Conservation (phyloP, 2,329 filamentous ascomycete genomes). For the Exophiala sp. region DNA sequence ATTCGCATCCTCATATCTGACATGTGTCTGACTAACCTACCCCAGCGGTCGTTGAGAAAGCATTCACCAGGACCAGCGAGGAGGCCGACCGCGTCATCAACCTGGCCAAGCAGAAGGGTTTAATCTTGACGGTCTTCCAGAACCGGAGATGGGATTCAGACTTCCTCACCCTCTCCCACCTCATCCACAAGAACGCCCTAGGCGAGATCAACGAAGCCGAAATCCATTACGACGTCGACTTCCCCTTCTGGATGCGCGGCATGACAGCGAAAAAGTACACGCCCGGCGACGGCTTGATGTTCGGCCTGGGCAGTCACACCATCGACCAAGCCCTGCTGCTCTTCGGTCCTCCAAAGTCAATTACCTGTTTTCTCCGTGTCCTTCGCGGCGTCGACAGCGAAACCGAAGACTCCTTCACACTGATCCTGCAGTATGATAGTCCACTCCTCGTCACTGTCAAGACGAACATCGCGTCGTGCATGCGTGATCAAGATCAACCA, state of each 20-base stretch:
- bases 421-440: slow-evolving; percentile 65
- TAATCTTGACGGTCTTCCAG: slow-evolving; percentile 64
- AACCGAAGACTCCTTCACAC: slow-evolving; percentile 52
- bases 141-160: slow-evolving; percentile 69
- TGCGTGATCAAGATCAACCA: slow-evolving; percentile 63
- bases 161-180: slow-evolving; percentile 64
- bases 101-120: slow-evolving; percentile 50
- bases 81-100: slow-evolving; percentile 63
- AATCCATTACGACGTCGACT: slow-evolving; percentile 72
- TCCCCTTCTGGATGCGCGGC: slow-evolving; percentile 15
- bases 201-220: slow-evolving; percentile 72
- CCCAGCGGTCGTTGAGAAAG: slow-evolving; percentile 72
- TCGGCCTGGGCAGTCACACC: slow-evolving; percentile 66
- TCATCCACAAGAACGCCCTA: slow-evolving; percentile 58
- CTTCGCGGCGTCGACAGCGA: slow-evolving; percentile 58
- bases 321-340: slow-evolving; percentile 70
- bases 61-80: slow-evolving; percentile 67
- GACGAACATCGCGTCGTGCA: slow-evolving; percentile 64
- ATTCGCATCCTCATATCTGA: background rate
- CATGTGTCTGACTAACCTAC: background rate
- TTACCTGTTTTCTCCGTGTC: slow-evolving; percentile 64
- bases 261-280: slow-evolving; percentile 54
- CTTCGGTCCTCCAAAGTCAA: slow-evolving; percentile 63
- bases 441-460: slow-evolving; percentile 63
- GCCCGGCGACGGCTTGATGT: slow-evolving; percentile 65